Percentiles rank a stretch among this genome's conserved stretches.
These are phyloP conservation scores for Tricholoma furcatifolium DNA, from an alignment of 768 basidiomycete species.

Conservation along the genomic window DNA sequence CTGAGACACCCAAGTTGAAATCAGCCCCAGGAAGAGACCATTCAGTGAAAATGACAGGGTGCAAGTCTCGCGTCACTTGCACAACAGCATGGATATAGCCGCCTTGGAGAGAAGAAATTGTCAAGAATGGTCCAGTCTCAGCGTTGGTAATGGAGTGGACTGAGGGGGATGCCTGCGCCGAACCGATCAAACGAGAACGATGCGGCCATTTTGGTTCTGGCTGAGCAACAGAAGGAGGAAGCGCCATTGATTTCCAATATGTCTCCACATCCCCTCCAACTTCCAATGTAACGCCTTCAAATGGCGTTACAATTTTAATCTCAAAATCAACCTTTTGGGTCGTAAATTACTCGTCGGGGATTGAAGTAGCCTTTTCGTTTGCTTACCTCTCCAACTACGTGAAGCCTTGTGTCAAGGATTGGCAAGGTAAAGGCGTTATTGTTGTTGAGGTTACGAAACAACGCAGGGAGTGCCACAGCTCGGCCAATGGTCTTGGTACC, in stretches of 20 bases:
- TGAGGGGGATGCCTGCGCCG: constrained; percentile 72
- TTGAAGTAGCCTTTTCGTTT: neutral
- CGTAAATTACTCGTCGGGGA: constrained; percentile 7
- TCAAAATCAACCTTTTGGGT: constrained; percentile 77
- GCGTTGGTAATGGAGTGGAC: constrained; percentile 48
- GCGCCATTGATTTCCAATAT: constrained; percentile 91
- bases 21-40: constrained; percentile 71
- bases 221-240: constrained; percentile 40
- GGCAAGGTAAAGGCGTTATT: constrained; percentile 63
- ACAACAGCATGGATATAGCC: constrained; percentile 83
- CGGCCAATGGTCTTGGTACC: constrained; percentile 96
- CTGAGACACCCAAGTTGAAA: constrained; percentile 78
- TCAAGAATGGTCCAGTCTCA: constrained; percentile 54
- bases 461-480: constrained; percentile 78
- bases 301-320: constrained; percentile 81
- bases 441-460: constrained; percentile 59
- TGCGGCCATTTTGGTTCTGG: constrained; percentile 38
- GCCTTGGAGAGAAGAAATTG: constrained; percentile 88
- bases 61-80: constrained; percentile 88
- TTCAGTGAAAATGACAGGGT: constrained; percentile 84
- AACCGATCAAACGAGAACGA: constrained; percentile 47
- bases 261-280: constrained; percentile 96
- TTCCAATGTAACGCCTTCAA: constrained; percentile 89
- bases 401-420: constrained; percentile 88
- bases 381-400: constrained; percentile 88